Evolutionary conservation across 2,329 filamentous ascomycete genomes (phyloP).

Genomic region (Colletotrichum karsti): DNA sequence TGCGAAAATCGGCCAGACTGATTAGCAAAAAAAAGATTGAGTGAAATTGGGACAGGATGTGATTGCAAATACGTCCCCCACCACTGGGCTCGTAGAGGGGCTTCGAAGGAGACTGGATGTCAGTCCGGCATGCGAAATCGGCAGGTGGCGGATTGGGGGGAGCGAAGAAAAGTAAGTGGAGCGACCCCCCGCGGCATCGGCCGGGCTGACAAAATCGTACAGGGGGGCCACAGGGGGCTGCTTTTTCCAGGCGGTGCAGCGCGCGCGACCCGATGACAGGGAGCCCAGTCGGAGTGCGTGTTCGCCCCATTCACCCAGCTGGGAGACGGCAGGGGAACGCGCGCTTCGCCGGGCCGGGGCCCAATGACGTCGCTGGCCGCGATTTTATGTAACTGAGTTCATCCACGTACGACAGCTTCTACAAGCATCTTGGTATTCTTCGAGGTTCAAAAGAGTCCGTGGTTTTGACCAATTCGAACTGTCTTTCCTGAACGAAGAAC

Average conservation of each 20-base stretch:
- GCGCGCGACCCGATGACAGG: background rate
- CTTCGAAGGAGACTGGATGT: background rate
- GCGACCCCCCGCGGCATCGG: constrained; percentile 17
- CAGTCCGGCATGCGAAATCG: constrained; percentile 25
- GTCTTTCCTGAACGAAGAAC: background rate
- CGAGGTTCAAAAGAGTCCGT: background rate
- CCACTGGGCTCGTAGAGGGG: constrained; percentile 25
- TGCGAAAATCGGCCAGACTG: constrained; percentile 13
- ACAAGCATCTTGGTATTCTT: too few species aligned
- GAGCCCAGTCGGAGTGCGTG: background rate
- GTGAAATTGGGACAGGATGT: background rate
- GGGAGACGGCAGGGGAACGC: background rate
- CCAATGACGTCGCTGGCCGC: constrained; percentile 27
- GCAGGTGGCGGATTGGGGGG: constrained; percentile 18
- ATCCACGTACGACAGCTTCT: background rate
- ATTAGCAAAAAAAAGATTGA: background rate
- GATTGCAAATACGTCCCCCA: constrained; percentile 32
- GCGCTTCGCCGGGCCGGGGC: background rate
- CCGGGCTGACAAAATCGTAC: background rate
- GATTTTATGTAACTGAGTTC: background rate
- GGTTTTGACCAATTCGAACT: background rate
- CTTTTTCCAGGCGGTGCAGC: background rate
- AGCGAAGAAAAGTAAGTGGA: background rate
- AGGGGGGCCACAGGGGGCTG: background rate
- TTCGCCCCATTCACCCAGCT: constrained; percentile 5